Evolutionary conservation across 2,329 filamentous ascomycete genomes (phyloP).

Genomic region (Pseudocercospora fijiensis): DNA sequence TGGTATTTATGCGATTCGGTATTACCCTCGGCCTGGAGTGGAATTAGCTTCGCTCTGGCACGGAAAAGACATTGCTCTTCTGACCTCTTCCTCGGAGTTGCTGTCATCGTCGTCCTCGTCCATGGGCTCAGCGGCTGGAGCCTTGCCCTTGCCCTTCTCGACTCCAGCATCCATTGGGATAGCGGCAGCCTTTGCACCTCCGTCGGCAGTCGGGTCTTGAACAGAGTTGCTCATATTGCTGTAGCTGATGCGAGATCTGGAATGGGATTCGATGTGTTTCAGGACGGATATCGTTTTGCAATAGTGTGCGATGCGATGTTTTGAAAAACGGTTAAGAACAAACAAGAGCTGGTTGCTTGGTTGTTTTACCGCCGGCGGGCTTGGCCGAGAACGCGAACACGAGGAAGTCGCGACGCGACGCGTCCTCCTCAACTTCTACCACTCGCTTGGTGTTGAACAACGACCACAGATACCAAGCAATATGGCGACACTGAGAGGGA

Average conservation of each 20-base stretch:
- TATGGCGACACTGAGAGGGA: slow-evolving; percentile 55
- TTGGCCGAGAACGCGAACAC: neutral
- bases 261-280: neutral
- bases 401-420: slow-evolving; percentile 10
- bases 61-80: slow-evolving; percentile 3
- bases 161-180: slow-evolving; percentile 44
- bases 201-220: slow-evolving; percentile 27
- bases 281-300: neutral
- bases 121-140: slow-evolving; percentile 54
- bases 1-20: neutral
- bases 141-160: slow-evolving; percentile 88
- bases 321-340: neutral
- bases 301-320: slow-evolving; percentile 2
- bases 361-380: neutral
- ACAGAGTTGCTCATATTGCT: slow-evolving; percentile 33
- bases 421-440: slow-evolving; percentile 9
- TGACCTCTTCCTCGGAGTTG: slow-evolving; percentile 37
- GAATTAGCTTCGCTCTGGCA: slow-evolving; percentile 3
- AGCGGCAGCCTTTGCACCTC: slow-evolving; percentile 30
- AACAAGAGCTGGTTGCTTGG: neutral
- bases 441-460: neutral
- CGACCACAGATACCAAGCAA: slow-evolving; percentile 5
- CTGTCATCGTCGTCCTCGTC: slow-evolving; percentile 47
- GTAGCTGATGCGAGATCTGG: neutral
- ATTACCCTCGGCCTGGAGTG: slow-evolving; percentile 19